Evolutionary conservation across 495 filamentous ascomycete species (phyloP), one percentile per base, ranked within the genome.

Genomic region (Trichoderma erinaceum): DNA sequence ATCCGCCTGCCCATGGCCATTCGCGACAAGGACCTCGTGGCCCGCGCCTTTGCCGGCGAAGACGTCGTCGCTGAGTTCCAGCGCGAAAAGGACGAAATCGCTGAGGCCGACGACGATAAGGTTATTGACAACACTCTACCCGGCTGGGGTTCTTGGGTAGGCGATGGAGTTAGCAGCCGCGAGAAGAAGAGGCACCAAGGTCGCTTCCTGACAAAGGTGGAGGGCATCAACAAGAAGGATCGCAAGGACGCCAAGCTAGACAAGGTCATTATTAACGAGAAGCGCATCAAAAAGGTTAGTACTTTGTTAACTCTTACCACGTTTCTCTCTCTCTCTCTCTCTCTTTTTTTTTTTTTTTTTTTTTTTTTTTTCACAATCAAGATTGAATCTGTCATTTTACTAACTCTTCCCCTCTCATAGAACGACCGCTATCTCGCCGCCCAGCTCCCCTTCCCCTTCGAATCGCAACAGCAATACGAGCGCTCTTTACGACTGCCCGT

Each of bases 181-280:
- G 79, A 86, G 82, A 81, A 87, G 81, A 77, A 79, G 75, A 56
- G 84, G 80, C 79, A 89, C 78, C 79, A 78, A 71, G 80, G 81
- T 1, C 83, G 84, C 32, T 84, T 89, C 71, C 71, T 92, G 21
- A 90, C 84, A 68, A 93, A 86, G 71, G 76, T 88, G 43, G 85
- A 90, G 66, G 95, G 95, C n/a, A 82, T 97, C 68, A 89, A 90
- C 73, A 89, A 90, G 69, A 82, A 89, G 65, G 76, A 83, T 52
- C 85, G 95, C 25, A 90, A 93, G 77, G 95, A 99, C 74, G 87
- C 85, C 41, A 90, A 89, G 79, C 77, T 97, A 41, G 85, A 89
- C 67, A 85, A 85, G 63, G 94, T 96, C 12, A 97, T 99, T 68
- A 91, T 99, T 70, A 97, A 89, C 72, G 91, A 99, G 84, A 97